A percentile compares a stretch with the other conserved stretches of the same genome.
Conservation (phyloP, 768 basidiomycete genomes). For the Suillus bovinus region DNA sequence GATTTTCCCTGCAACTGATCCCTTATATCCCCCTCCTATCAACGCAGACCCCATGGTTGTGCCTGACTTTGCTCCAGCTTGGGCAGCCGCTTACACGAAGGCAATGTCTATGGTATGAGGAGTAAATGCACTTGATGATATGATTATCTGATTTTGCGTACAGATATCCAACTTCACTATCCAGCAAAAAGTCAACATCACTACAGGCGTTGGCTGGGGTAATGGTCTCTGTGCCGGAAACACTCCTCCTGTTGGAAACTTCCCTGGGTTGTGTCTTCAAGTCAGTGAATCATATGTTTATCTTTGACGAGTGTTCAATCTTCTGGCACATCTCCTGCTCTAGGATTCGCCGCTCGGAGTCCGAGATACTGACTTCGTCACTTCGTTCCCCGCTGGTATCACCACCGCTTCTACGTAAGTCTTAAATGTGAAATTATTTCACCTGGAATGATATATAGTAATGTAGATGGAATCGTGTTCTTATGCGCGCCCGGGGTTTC, state of each 20-base stretch:
- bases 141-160: constrained; percentile 36
- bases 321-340: constrained; percentile 4
- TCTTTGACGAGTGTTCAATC: background rate
- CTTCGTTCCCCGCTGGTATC: constrained; percentile 82
- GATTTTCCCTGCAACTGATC: constrained; percentile 55
- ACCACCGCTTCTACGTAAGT: constrained; percentile 80
- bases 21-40: constrained; percentile 56
- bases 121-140: constrained; percentile 47
- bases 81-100: constrained; percentile 59
- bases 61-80: constrained; percentile 51
- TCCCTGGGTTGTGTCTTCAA: constrained; percentile 74
- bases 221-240: constrained; percentile 73
- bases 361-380: constrained; percentile 69
- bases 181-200: constrained; percentile 63
- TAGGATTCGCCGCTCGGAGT: constrained; percentile 79
- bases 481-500: constrained; percentile 75
- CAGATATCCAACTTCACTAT: constrained; percentile 52
- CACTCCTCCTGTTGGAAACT: constrained; percentile 51
- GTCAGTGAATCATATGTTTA: constrained; percentile 29
- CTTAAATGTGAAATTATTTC: background rate
- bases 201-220: constrained; percentile 55
- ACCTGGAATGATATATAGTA: background rate
- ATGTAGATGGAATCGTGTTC: constrained; percentile 67
- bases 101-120: constrained; percentile 53
- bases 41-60: constrained; percentile 37